Evolutionary conservation across 2,329 filamentous ascomycete species (phyloP).

Genomic region (Talaromyces sp.): DNA sequence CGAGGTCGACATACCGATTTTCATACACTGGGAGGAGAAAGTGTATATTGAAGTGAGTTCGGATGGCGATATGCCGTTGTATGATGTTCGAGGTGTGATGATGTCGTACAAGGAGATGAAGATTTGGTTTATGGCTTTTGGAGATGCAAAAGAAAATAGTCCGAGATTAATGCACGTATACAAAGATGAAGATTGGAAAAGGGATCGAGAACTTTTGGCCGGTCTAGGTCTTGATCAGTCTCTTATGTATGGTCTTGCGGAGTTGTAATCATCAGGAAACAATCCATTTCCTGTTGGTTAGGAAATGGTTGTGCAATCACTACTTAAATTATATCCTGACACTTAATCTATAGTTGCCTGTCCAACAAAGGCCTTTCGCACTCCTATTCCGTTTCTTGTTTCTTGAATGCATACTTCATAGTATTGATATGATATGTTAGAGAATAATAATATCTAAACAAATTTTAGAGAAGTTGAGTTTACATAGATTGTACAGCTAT

Average conservation of each 20-base stretch:
- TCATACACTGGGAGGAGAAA: background rate
- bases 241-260: background rate
- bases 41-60: background rate
- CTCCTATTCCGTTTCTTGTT: background rate
- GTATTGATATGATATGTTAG: too few species aligned
- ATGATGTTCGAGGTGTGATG: conserved; percentile 6
- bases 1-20: background rate
- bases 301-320: background rate
- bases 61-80: background rate
- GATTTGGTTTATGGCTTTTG: background rate
- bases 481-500: too few species aligned
- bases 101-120: background rate
- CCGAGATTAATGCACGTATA: background rate
- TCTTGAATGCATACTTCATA: background rate
- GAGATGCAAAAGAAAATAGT: background rate
- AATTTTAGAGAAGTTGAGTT: too few species aligned
- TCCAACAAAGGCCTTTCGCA: background rate
- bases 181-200: conserved; percentile 6
- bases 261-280: background rate
- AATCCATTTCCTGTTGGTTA: background rate
- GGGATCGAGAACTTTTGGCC: background rate
- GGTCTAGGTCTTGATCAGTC: background rate
- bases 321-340: background rate
- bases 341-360: background rate
- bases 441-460: too few species aligned